Base-by-base conservation (phyloP, 352 stramenopile species). In the Phytophthora sojae region DNA sequence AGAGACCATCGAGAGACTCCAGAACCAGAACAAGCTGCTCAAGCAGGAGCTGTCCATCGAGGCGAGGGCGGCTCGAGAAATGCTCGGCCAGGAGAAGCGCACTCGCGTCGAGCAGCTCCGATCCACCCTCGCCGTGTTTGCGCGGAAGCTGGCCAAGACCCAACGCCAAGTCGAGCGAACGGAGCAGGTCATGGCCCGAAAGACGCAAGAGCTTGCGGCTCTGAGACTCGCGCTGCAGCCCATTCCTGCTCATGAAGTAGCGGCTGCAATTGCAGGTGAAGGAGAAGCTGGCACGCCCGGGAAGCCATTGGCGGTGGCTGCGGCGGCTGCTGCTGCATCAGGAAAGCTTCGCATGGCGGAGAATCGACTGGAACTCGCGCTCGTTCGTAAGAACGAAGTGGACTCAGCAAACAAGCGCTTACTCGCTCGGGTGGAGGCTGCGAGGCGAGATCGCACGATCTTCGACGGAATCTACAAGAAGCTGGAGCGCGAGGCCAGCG, bases 381-480 rank as follows among this genome's bases (percentile, higher is more conserved):
- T 94, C 1, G 85, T 92, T 49, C 93, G 92, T 60, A 87, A 89
- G 62, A 95, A 94, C 61, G 88, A 94, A 57, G 88, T 93, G 57
- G 85, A 93, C 32, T 93, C 83, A 61, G 85, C 89, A 50, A 95
- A 93, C 67, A 95, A 95, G 64, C 77, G 92, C 42, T 68, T 94
- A 32, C 84, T 88, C 30, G 71, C 68, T 57, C 82, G 90, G 53
- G 87, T 94, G 47, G 85, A 96, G 35, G 89, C 90, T 25, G 76
- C 88, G 37, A 77, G 87, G 25, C 73, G 80, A 52, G 85, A 96
- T 50, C 81, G 87, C 30, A 79, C 87, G 45, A 87, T 96, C 60
- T 95, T 95, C 61, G 87, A 95, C 56, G 71, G 84, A 12, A 94
- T 96, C 57, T 94, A 96, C 79, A 94, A 93, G 70, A 94, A 96